Base-by-base conservation (phyloP, 2,329 filamentous ascomycete species). In the Aulographum hederae region DNA sequence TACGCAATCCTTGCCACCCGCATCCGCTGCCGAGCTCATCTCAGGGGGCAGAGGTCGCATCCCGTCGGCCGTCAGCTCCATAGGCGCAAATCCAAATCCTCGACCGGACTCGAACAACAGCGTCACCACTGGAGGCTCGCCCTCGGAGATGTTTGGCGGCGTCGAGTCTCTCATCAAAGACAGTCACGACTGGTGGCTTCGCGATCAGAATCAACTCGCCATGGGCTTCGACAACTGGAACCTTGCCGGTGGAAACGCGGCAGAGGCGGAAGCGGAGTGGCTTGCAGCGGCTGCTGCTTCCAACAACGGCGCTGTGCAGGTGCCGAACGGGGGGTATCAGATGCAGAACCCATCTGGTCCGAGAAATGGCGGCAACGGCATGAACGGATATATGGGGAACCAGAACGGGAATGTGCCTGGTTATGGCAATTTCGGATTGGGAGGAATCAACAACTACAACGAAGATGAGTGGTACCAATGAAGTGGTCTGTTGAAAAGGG, bases 151-250 rank as follows among this genome's bases (percentile, higher is more conserved):
- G 32, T 73, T 75, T 37, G 67, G 69, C 16, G 65, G 63, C 6
- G 58, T 73, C 1, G 68, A 74, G 21, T 65, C 66, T 28, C 49
- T 77, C 4, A 60, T 76, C 3, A 61, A 67, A 28, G 70, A 76
- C 31, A 68, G 65, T 30, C 21, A 25, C 8, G 67, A 76, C 41
- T 58, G 55, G 55, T 73, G 69, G 59, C 58, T 72, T 33, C 56
- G 63, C 21, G 73, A 78, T 42, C 70, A 77, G 41, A 63, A 58
- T 13, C 64, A 67, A 31, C 51, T 77, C 3, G 69, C 67, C 0
- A 48, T 65, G 3, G 72, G 71, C 2, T 68, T 77, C 38, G 72
- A 66, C 17, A 73, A 71, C 33, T 78, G 72, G 71, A n/a, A n/a
- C n/a, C n/a, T n/a, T n/a, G n/a, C n/a, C n/a, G n/a, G n/a, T n/a